phyloP scores from a whole-genome alignment of 768 basidiomycete genomes.

The Leccinum disarticulatum region DNA sequence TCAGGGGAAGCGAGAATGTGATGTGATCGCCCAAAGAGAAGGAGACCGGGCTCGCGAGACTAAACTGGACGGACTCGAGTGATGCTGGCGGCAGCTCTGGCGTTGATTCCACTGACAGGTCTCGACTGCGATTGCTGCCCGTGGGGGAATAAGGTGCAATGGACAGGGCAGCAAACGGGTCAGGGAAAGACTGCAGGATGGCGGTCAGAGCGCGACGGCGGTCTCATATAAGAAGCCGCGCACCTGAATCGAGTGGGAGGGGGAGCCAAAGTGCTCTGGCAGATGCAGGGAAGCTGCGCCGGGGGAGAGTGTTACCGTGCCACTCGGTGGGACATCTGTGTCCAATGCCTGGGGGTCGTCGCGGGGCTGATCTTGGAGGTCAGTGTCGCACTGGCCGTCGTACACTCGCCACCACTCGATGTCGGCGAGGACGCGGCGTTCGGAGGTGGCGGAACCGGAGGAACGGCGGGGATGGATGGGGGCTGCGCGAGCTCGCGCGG shows the following conservation, averaged over 20 bases:
- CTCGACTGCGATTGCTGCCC: slow-evolving; percentile 39
- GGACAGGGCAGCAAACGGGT: slow-evolving; percentile 54
- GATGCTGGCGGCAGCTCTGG: slow-evolving; percentile 44
- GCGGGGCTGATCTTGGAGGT: slow-evolving; percentile 31
- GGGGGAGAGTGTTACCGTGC: slow-evolving; percentile 35
- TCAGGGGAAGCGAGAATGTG: slow-evolving; percentile 22
- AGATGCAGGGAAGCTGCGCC: slow-evolving; percentile 33
- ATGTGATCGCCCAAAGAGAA: slow-evolving; percentile 35
- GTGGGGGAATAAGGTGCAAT: slow-evolving; percentile 54
- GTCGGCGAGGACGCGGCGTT: slow-evolving; percentile 76
- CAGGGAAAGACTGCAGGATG: slow-evolving; percentile 34
- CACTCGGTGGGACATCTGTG: slow-evolving; percentile 17
- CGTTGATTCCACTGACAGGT: slow-evolving; percentile 56
- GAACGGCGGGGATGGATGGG: slow-evolving; percentile 51
- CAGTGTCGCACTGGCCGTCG: slow-evolving; percentile 58
- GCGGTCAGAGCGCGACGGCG: slow-evolving; percentile 22
- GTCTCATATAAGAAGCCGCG: not conserved
- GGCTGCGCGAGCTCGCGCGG: slow-evolving; percentile 41
- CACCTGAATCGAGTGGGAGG: slow-evolving; percentile 30
- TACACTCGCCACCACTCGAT: slow-evolving; percentile 87
- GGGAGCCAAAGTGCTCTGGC: slow-evolving; percentile 8
- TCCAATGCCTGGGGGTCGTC: slow-evolving; percentile 18
- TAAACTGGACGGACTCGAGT: slow-evolving; percentile 41
- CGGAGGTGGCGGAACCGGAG: slow-evolving; percentile 62
- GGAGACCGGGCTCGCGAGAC: slow-evolving; percentile 38